phyloP scores from a whole-genome alignment of 1,139 yeast genomes.

The Sugiyamaella pinicola region DNA sequence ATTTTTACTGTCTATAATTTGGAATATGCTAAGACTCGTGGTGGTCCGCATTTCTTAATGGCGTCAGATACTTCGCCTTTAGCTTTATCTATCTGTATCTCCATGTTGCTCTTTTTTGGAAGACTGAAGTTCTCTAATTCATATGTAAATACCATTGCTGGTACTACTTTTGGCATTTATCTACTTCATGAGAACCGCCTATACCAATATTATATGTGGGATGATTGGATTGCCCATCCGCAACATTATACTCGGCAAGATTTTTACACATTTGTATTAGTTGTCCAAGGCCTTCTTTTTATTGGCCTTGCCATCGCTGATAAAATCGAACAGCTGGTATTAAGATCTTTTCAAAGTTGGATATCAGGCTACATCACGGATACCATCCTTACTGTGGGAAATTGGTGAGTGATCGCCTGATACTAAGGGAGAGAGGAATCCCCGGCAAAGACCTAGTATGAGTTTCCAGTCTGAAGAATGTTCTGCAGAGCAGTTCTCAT shows the following conservation, averaged over 20 bases:
- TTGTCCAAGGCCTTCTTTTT: not conserved
- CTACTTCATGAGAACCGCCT: conserved; percentile 14
- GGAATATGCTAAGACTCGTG: not conserved
- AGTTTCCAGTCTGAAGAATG: not conserved
- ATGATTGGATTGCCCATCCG: conserved; percentile 7
- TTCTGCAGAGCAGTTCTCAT: not conserved
- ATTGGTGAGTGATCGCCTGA: not conserved
- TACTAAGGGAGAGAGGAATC: not conserved
- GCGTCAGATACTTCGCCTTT: conserved; percentile 1
- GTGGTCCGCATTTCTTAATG: conserved; percentile 11
- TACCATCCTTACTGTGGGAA: not conserved
- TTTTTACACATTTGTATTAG: not conserved
- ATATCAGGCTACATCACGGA: not conserved
- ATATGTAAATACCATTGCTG: conserved; percentile 8
- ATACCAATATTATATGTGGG: conserved; percentile 2
- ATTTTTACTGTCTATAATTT: not conserved
- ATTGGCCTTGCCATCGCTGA: not conserved
- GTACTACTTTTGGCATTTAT: conserved; percentile 16
- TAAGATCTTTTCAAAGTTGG: not conserved
- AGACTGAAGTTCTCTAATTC: conserved; percentile 6
- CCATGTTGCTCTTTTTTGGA: conserved; percentile 1
- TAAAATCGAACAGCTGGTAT: not conserved
- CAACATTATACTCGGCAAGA: not conserved
- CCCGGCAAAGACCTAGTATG: not conserved
- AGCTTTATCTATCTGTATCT: not conserved